Conservation (phyloP, 805 yeast species). For the Metschnikowia kunwiensis region DNA sequence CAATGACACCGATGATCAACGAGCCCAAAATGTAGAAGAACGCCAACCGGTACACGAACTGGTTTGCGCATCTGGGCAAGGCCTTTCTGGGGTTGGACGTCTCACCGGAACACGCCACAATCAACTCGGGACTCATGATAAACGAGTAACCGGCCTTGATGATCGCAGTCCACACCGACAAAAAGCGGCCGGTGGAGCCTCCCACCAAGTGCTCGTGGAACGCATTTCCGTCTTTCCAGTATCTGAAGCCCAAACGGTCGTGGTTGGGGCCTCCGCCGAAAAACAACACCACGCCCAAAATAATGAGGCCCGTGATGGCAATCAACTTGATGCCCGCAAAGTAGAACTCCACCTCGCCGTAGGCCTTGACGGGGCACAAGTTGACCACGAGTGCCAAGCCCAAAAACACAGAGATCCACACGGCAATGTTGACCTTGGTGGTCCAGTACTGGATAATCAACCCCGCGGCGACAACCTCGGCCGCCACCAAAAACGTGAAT, state of each 20-base stretch:
- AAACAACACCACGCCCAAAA: slow-evolving; percentile 21
- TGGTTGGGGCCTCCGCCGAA: slow-evolving; percentile 23
- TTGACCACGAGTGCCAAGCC: slow-evolving; percentile 13
- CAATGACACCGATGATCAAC: slow-evolving; percentile 40
- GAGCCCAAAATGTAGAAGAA: slow-evolving; percentile 41
- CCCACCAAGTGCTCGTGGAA: slow-evolving; percentile 42
- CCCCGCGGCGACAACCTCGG: slow-evolving; percentile 21
- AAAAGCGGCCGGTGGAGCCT: slow-evolving; percentile 24
- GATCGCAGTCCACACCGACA: slow-evolving; percentile 25
- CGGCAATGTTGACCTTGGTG: slow-evolving; percentile 30
- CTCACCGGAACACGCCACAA: slow-evolving; percentile 55
- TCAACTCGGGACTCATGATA: slow-evolving; percentile 49
- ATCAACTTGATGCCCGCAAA: slow-evolving; percentile 21
- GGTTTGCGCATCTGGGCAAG: slow-evolving; percentile 58
- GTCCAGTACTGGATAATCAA: slow-evolving; percentile 21
- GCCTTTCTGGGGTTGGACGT: slow-evolving; percentile 56
- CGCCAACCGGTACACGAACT: slow-evolving; percentile 52
- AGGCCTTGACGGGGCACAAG: slow-evolving; percentile 18
- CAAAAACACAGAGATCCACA: slow-evolving; percentile 37
- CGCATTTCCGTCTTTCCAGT: slow-evolving; percentile 25
- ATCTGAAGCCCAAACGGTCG: slow-evolving; percentile 21
- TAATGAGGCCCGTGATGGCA: slow-evolving; percentile 20
- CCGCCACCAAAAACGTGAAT: slow-evolving; percentile 19
- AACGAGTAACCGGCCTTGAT: slow-evolving; percentile 29
- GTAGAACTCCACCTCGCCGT: slow-evolving; percentile 20